Evolutionary conservation across 176 grass and related monocot genomes (phyloP).

Genomic region (Urochloa ruziziensis): DNA sequence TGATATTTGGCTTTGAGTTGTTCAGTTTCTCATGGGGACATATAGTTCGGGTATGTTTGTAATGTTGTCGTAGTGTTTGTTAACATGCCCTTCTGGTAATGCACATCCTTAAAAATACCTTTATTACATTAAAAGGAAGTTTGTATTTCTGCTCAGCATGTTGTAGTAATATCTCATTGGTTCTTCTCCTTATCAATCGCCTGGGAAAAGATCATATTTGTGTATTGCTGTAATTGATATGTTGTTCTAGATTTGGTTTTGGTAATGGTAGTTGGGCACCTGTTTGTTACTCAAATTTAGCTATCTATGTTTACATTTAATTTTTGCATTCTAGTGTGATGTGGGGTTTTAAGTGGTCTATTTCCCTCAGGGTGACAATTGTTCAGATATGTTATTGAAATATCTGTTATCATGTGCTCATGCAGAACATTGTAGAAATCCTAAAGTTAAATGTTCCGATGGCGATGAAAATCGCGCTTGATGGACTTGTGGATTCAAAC

Average conservation of each 20-base stretch:
- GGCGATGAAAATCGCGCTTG: constrained; percentile 92
- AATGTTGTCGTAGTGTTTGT: not conserved
- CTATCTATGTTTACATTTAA: not conserved
- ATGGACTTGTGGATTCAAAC: constrained; percentile 76
- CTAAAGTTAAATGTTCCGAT: constrained; percentile 86
- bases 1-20: not conserved
- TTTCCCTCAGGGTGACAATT: not conserved
- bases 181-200: not conserved
- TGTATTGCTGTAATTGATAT: not conserved
- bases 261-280: not conserved
- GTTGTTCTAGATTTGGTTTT: not conserved
- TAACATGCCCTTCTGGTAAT: not conserved
- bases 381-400: not conserved
- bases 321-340: not conserved
- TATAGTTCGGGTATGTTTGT: not conserved
- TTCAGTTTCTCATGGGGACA: not conserved
- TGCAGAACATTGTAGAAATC: constrained; percentile 84
- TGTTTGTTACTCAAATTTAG: not conserved
- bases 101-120: not conserved
- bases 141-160: not conserved
- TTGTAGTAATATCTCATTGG: not conserved
- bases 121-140: not conserved
- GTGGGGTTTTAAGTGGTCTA: not conserved
- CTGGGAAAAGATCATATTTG: not conserved
- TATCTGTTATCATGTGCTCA: not conserved